phyloP scores from a whole-genome alignment of 129 eudicot species.

The Lactuca sativa region DNA sequence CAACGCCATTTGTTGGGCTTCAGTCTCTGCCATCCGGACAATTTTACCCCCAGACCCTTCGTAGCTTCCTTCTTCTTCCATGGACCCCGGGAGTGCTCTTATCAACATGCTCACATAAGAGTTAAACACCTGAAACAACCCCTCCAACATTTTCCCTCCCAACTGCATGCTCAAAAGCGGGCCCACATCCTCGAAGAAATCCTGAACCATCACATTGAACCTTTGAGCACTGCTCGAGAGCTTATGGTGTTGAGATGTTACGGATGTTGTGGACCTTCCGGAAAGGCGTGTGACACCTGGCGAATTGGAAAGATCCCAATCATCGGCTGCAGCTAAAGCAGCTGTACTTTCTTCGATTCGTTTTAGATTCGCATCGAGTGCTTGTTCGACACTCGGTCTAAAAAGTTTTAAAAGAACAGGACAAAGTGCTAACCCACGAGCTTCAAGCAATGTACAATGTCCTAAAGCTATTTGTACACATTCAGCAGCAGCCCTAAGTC shows the following conservation, averaged over 20 bases:
- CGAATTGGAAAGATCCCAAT: conserved; percentile 84
- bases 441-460: conserved; percentile 87
- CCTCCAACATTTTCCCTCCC: conserved; percentile 93
- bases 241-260: conserved; percentile 56
- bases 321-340: conserved; percentile 98
- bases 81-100: conserved; percentile 88
- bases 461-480: conserved; percentile 98
- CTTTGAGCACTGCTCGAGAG: conserved; percentile 98
- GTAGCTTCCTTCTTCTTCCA: conserved; percentile 81
- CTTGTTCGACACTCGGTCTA: conserved; percentile 99
- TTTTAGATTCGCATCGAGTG: conserved; percentile 90
- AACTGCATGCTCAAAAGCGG: conserved; percentile 94
- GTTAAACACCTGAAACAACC: conserved; percentile 76
- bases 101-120: conserved; percentile 78
- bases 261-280: conserved; percentile 63
- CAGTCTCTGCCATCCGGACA: conserved; percentile 92
- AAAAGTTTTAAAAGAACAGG: conserved; percentile 88
- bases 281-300: conserved; percentile 60
- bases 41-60: conserved; percentile 79
- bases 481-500: conserved; percentile 97
- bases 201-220: conserved; percentile 97
- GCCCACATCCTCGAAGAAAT: conserved; percentile 95
- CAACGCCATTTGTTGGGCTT: conserved; percentile 93
- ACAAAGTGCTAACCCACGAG: conserved; percentile 91
- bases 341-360: conserved; percentile 96